Evolutionary conservation across 2,329 filamentous ascomycete genomes (phyloP), one percentile per base, ranked within the genome.

Genomic region (Xylariales sp.): DNA sequence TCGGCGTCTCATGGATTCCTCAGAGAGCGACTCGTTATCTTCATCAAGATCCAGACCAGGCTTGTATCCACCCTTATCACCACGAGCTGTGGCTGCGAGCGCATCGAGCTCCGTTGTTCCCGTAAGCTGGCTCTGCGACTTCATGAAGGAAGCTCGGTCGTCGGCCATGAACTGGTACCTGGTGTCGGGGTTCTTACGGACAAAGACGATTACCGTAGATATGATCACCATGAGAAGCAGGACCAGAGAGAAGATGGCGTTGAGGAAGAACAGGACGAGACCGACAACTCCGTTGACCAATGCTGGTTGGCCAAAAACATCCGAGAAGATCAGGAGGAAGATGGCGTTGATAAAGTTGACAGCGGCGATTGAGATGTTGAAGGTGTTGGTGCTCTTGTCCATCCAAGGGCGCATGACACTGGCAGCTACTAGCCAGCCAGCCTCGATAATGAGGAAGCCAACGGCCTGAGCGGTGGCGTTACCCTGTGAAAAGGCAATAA

Each of bases 361-460:
- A 23, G 79, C 81, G 41, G 78, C 81, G 52, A 93, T 94, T 42
- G 86, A 75, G 55, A 94, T 91, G 69, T 93, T 93, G 74, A 90
- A 91, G 41, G 81, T 79, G 60, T 94, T 94, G 43, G 87, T 93
- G 68, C 87, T 89, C 78, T 91, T 93, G 72, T 94, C 88, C 88
- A 94, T 94, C 78, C 85, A 94, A n/a, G 88, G 88, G 38, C 85
- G 78, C 53, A 93, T 66, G 33, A 90, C 79, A 52, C 80, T 83
- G 38, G 86, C 79, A 29, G 67, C 75, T 51, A 93, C 81, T 41
- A 94, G 72, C 46, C 83, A 79, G 33, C 64, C 74, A 4, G 80
- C 79, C 61, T 94, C 88, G 43, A 93, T 79, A 44, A 94, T 67
- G 34, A 94, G 69, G 35, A 93, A 69, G 10, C 82, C 85, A 44